Evolutionary conservation across 192 early-diverging fungal genomes (phyloP), one percentile per base, ranked within the genome.

Genomic region (Cetraspora pellucida): DNA sequence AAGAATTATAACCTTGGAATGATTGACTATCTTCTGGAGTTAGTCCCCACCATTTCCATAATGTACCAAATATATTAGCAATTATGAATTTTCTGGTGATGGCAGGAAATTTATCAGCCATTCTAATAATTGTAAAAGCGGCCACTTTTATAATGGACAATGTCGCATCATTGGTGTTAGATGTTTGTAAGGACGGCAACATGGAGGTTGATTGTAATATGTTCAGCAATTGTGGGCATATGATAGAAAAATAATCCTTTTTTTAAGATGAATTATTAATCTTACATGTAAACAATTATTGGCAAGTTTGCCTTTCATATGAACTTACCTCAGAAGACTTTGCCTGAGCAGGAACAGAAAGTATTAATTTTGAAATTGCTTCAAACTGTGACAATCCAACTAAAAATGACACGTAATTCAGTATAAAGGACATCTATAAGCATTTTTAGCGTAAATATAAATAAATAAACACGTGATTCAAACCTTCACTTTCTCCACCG

Each of bases 341-440:
- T 72, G 85, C 83, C 71, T 90, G 89, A 57, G 75, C 78, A 10
- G 91, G 91, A 17, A 90, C 86, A 21, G 87, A 86, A 9, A 84
- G 70, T 10, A 92, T 85, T 16, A 92, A 52, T 70, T 85, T 83
- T 25, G 91, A 81, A 19, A 92, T 77, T 54, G 82, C 85, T 74
- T 90, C 88, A 44, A 91, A 74, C 65, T 90, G 85, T 50, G 79
- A 77, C 44, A 87, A 77, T 23, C 85, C 87, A 6, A 89, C 87
- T 77, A 59, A 37, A 13, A 61, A 27, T 25, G 4, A 49, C 25
- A 30, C 30, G 8, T 47, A 43, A 23, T 21, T 23, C 37, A 45
- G 11, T 21, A 55, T 43, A 16, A 59, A 58, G 9, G 37, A 46
- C 0, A 59, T 16, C 19, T 73, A 23, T 59, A 44, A 37, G 16